These are phyloP conservation scores for Immersiporthe knoxdaviesiana DNA, from an alignment of 2,329 filamentous ascomycete genomes.

Conservation along the genomic window DNA sequence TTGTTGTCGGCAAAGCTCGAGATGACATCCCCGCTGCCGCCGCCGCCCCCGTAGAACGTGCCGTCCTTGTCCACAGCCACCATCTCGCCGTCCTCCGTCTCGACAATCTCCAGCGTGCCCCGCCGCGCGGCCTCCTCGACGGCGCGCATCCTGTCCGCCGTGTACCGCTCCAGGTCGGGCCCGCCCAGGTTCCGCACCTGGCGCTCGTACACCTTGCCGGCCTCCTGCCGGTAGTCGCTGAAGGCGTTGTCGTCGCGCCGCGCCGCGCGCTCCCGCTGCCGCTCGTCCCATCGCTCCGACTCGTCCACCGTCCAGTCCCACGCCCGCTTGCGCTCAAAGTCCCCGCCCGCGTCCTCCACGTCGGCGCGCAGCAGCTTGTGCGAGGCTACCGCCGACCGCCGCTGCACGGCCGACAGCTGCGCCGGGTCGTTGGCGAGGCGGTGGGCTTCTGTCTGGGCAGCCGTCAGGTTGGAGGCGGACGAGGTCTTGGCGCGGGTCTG, in stretches of 20 bases:
- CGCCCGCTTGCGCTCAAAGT: constrained; percentile 96
- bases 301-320: constrained; percentile 99
- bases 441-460: constrained; percentile 81
- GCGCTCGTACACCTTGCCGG: constrained; percentile 90
- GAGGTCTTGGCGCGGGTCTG: constrained; percentile 78
- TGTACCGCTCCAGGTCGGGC: constrained; percentile 82
- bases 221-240: constrained; percentile 84
- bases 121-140: constrained; percentile 83
- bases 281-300: constrained; percentile 89
- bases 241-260: constrained; percentile 87
- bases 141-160: constrained; percentile 80
- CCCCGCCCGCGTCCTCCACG: constrained; percentile 79
- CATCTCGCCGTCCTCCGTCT: constrained; percentile 92
- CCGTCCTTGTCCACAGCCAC: constrained; percentile 92
- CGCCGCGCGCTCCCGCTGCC: constrained; percentile 81
- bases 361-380: constrained; percentile 95
- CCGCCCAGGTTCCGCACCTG: constrained; percentile 77
- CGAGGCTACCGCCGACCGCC: constrained; percentile 83
- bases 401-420: constrained; percentile 76
- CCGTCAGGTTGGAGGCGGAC: constrained; percentile 76
- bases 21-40: constrained; percentile 82
- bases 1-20: constrained; percentile 82
- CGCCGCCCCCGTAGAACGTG: constrained; percentile 85
- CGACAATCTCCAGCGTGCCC: constrained; percentile 88
- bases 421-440: constrained; percentile 77